Conservation (phyloP, 805 yeast genomes). For the Myxozyma mucilagina region DNA sequence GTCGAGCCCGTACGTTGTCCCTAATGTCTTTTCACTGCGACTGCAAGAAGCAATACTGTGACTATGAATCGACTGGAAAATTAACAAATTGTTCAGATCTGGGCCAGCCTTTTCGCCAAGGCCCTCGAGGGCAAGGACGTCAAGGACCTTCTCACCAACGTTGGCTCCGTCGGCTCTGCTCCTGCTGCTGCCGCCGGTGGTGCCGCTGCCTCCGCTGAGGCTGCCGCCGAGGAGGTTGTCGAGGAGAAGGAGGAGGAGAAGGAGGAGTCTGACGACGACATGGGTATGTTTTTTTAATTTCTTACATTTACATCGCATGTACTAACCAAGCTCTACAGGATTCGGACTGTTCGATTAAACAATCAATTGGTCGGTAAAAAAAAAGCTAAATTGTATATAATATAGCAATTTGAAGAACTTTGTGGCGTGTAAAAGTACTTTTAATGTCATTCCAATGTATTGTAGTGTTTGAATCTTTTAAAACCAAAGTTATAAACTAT, state of each 20-base stretch:
- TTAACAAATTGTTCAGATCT: constrained; percentile 47
- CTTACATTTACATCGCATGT: not conserved
- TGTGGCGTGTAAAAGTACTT: no score
- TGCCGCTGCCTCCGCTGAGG: constrained; percentile 49
- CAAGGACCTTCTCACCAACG: constrained; percentile 71
- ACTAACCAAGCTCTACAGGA: constrained; percentile 25
- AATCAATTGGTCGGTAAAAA: not conserved
- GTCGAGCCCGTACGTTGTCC: constrained; percentile 55
- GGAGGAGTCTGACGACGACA: constrained; percentile 55
- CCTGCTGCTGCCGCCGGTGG: constrained; percentile 68
- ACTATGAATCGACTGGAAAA: not conserved
- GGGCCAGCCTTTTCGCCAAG: constrained; percentile 87
- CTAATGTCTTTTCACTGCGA: not conserved
- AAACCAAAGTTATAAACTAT: no score
- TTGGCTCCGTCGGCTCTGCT: constrained; percentile 73
- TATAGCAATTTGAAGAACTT: no score
- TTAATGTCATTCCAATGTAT: no score
- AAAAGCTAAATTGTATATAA: constrained; percentile 5
- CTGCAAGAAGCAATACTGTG: not conserved
- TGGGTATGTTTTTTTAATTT: constrained; percentile 61
- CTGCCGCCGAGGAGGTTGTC: constrained; percentile 32
- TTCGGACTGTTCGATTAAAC: constrained; percentile 69
- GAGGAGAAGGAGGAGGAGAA: constrained; percentile 37
- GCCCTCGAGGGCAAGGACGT: constrained; percentile 82
- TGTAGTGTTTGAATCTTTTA: no score